Conservation (phyloP, 1,284 basidiomycete species). For the Pseudozyma thailandica region DNA sequence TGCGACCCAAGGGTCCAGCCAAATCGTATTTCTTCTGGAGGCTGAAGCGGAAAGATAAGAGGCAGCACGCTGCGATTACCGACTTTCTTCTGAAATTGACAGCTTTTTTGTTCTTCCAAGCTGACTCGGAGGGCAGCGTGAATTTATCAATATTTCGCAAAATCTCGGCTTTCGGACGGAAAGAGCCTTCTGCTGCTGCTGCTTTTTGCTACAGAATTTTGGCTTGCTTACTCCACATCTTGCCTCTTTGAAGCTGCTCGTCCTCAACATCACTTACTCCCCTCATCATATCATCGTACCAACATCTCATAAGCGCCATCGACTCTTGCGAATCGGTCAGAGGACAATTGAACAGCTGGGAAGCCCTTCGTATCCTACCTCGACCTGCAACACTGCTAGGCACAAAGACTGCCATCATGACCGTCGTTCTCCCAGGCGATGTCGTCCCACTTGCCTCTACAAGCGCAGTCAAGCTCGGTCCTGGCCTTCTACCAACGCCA, state of each 20-base stretch:
- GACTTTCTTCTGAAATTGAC: neutral
- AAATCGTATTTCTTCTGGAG: neutral
- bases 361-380: no score
- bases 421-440: constrained; percentile 58
- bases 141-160: neutral
- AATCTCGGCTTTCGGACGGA: constrained; percentile 1
- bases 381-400: neutral
- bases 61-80: neutral
- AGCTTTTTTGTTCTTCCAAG: neutral
- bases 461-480: constrained; percentile 51
- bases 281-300: no score
- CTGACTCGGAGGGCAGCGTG: neutral
- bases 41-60: no score
- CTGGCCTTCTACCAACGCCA: constrained; percentile 48
- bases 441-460: constrained; percentile 24
- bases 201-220: neutral
- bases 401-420: constrained; percentile 39
- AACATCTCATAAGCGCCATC: no score
- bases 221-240: neutral
- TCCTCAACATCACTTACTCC: no score
- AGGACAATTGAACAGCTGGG: no score
- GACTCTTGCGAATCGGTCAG: no score
- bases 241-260: neutral
- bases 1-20: constrained; percentile 5
- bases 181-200: neutral